Base-by-base conservation (phyloP, 306 rosid species). In the Citrullus colocynthis region DNA sequence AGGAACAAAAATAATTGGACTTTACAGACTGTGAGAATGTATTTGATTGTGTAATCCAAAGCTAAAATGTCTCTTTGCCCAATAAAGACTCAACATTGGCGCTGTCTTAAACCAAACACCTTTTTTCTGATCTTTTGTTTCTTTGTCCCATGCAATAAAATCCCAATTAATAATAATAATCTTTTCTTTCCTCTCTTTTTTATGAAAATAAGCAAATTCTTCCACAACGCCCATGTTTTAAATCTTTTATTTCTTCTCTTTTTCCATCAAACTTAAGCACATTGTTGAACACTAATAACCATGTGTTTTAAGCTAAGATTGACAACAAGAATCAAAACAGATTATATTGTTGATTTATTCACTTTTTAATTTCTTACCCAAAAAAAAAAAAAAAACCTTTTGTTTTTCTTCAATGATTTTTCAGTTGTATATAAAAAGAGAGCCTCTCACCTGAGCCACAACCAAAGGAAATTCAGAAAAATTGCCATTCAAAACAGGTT, bases 361-460 rank as follows among this genome's bases (percentile, higher is more conserved):
- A 42, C 8, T 2, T 45, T 45, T 45, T 10, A 45, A 45, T 45
- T 45, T 45, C 51, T 12, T 48, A 12, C 54, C 54, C 0, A 48
- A 10, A 48, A 48, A 12, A 11, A 11, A 0, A 48, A 48, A 4
- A 48, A 65, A 65, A 66, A 39, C 54, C 37, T 9, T 41, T 44
- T 62, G 4, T 24, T 45, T 24, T 70, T 70, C 54, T 41, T 18
- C 24, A 65, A 5, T 39, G 48, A 37, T 30, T 34, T 39, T 66
- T 42, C 34, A 66, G 24, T 36, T 32, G 9, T 61, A 30, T 30
- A 16, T 58, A 8, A 56, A 72, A 41, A 55, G 73, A 21, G 6
- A 52, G 57, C 57, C 17, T 52, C 86, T 84, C 62, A 91, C 97
- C 95, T 91, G 97, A 74, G 90, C 97, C 84, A 83, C 97, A 81